Conservation (phyloP, 257 asterid genomes). For the Solanum chmielewskii region DNA sequence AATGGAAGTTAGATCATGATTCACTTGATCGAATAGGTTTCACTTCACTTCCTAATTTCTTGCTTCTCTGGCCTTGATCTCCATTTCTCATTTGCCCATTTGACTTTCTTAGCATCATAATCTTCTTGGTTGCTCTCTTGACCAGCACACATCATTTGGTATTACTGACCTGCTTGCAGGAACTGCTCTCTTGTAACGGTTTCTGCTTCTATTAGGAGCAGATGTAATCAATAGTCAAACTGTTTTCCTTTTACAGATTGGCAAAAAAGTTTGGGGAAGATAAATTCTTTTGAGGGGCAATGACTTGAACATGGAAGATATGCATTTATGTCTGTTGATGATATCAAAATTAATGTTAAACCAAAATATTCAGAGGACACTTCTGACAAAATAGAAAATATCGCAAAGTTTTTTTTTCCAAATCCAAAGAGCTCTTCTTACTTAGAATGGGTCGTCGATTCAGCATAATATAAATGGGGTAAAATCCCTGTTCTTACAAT, state of each 20-base stretch:
- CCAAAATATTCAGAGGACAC: neutral
- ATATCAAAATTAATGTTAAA: neutral
- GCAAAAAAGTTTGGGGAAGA: neutral
- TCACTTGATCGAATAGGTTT: neutral
- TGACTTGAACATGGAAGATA: neutral
- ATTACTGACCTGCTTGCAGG: neutral
- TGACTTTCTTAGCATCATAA: neutral
- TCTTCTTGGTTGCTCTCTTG: neutral
- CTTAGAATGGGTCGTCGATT: neutral
- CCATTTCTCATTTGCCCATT: neutral
- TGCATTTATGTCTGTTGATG: neutral
- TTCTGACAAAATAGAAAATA: neutral
- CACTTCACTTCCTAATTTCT: neutral
- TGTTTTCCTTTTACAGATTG: neutral
- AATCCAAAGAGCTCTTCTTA: neutral
- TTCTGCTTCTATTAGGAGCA: neutral
- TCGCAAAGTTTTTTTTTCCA: neutral
- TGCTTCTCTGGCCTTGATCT: neutral
- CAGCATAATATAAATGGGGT: neutral
- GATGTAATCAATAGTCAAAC: neutral
- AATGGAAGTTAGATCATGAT: neutral
- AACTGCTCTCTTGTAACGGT: neutral
- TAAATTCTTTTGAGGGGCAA: neutral
- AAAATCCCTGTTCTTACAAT: neutral
- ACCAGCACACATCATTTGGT: neutral